Percentiles rank a stretch among this genome's conserved stretches.
Evolutionary conservation across 805 yeast species (phyloP).

Genomic region (Zygotorulaspora sp.): DNA sequence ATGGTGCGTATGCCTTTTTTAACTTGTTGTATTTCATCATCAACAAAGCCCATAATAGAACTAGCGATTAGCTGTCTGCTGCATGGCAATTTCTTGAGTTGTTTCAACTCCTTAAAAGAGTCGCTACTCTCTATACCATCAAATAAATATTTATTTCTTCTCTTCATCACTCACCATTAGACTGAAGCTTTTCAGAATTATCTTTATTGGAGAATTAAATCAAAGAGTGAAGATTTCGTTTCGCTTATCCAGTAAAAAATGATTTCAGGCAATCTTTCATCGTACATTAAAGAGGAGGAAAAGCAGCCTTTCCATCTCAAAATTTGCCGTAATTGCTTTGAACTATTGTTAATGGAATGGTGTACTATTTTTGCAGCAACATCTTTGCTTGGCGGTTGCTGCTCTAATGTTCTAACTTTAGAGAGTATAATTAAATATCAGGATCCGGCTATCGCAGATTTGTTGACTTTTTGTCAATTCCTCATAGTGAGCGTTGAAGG

Average conservation of each 20-base stretch:
- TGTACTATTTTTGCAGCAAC: slow-evolving; percentile 20
- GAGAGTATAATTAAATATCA: slow-evolving; percentile 45
- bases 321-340: too few relatives aligned
- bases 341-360: too few relatives aligned
- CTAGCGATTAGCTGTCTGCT: slow-evolving; percentile 17
- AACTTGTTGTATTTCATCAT: slow-evolving; percentile 23
- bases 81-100: slow-evolving; percentile 15
- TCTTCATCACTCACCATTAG: too few relatives aligned
- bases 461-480: slow-evolving; percentile 59
- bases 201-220: too few relatives aligned
- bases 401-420: slow-evolving; percentile 60
- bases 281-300: too few relatives aligned
- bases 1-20: slow-evolving; percentile 19
- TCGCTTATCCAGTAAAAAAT: too few relatives aligned
- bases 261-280: too few relatives aligned
- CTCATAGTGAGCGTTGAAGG: slow-evolving; percentile 47
- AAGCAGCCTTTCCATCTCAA: too few relatives aligned
- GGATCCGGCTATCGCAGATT: slow-evolving; percentile 41
- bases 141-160: slow-evolving; percentile 11
- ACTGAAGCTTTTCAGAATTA: too few relatives aligned
- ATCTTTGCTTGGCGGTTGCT: slow-evolving; percentile 67
- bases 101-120: slow-evolving; percentile 19
- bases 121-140: slow-evolving; percentile 11
- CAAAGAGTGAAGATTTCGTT: too few relatives aligned
- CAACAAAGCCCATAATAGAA: slow-evolving; percentile 25